Conservation (phyloP, 768 basidiomycete genomes). For the Calocybe indica region DNA sequence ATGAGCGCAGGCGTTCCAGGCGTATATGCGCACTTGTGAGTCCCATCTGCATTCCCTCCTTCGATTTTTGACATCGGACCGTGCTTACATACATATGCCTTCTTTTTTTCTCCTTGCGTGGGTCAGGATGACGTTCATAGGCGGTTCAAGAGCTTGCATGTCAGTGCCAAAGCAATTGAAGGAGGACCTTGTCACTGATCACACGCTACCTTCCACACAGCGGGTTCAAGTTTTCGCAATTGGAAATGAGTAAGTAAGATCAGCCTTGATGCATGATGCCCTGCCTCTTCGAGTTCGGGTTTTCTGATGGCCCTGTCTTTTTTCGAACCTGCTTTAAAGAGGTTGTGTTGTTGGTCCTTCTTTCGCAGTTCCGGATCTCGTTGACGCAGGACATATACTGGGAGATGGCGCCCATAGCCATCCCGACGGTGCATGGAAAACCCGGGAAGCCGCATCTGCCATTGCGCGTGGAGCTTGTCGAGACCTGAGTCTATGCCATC, state of each 20-base stretch:
- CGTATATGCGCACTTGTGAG: conserved; percentile 30
- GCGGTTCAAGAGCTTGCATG: conserved; percentile 30
- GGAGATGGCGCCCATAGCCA: conserved; percentile 10
- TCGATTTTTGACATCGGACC: too few species aligned
- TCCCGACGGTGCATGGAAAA: conserved; percentile 9
- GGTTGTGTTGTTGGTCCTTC: conserved; percentile 11
- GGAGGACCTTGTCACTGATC: background rate
- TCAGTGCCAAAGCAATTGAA: conserved; percentile 8
- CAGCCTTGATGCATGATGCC: background rate
- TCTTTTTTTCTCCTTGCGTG: background rate
- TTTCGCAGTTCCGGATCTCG: conserved; percentile 12
- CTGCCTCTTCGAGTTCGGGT: background rate
- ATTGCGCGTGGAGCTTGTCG: background rate
- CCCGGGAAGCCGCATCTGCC: conserved; percentile 8
- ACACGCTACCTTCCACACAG: conserved; percentile 9
- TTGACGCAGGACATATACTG: conserved; percentile 11
- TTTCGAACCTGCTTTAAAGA: conserved; percentile 4
- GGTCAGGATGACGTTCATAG: conserved; percentile 28
- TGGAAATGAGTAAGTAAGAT: conserved; percentile 29
- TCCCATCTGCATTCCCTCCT: background rate
- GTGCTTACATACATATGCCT: background rate
- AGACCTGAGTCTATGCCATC: background rate
- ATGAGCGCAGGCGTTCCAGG: conserved; percentile 28
- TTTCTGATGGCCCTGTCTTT: background rate
- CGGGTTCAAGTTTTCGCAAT: conserved; percentile 34